phyloP scores from a whole-genome alignment of 148 eudicot genomes.

The Rhododendron molle region DNA sequence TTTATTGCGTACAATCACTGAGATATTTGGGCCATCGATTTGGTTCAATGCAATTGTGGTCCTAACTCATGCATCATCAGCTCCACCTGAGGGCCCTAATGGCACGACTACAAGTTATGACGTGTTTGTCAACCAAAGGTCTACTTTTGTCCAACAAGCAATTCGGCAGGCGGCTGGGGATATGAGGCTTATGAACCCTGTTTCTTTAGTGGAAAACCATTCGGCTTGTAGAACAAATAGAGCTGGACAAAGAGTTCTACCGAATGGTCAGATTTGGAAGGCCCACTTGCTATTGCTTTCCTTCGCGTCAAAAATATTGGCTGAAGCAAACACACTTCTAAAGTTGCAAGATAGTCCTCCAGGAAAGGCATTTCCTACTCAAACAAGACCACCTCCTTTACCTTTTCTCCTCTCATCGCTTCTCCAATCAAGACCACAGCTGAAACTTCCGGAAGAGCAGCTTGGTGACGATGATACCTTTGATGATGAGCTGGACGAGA shows the following conservation, averaged over 20 bases:
- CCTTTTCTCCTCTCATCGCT: constrained; percentile 86
- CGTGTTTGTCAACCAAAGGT: constrained; percentile 89
- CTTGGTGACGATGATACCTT: constrained; percentile 59
- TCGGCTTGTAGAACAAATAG: constrained; percentile 88
- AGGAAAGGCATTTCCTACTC: constrained; percentile 57
- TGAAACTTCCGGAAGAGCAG: constrained; percentile 80
- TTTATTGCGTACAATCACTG: constrained; percentile 72
- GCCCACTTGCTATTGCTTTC: constrained; percentile 81
- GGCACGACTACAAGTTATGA: constrained; percentile 83
- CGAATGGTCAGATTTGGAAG: constrained; percentile 98
- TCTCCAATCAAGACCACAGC: constrained; percentile 78
- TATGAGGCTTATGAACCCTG: constrained; percentile 97
- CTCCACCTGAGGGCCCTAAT: constrained; percentile 97
- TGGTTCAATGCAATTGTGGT: constrained; percentile 98
- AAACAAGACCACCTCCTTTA: constrained; percentile 69
- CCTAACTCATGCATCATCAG: constrained; percentile 95
- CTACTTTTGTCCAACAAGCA: constrained; percentile 91
- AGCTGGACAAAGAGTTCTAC: constrained; percentile 92
- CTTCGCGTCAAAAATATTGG: constrained; percentile 91
- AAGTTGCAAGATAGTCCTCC: constrained; percentile 89
- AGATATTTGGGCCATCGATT: constrained; percentile 81
- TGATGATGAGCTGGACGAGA: constrained; percentile 67
- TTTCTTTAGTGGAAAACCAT: constrained; percentile 93
- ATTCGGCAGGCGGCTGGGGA: constrained; percentile 99
- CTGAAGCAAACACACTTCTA: constrained; percentile 78